These are phyloP conservation scores for Pistacia integerrima DNA, from an alignment of 345 rosid species.

Conservation along the genomic window DNA sequence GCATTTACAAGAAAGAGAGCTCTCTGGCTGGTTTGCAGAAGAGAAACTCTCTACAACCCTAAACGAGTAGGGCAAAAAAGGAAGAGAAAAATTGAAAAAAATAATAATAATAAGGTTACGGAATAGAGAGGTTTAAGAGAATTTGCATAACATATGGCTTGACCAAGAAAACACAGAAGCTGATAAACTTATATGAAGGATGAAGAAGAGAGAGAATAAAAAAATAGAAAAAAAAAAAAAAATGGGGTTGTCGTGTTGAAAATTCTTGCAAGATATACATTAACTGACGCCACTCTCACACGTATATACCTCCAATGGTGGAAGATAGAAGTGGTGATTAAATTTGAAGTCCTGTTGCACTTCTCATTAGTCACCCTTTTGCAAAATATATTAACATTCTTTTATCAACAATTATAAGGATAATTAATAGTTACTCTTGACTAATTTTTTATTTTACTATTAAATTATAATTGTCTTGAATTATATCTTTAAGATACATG, in stretches of 20 bases:
- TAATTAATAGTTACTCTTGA: too few species aligned
- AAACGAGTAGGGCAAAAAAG: slow-evolving; percentile 52
- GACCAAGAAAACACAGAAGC: not conserved
- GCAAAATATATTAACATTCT: too few species aligned
- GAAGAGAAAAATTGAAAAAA: not conserved
- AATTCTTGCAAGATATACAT: slow-evolving; percentile 37
- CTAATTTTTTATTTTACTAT: too few species aligned
- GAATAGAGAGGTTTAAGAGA: not conserved
- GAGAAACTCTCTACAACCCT: slow-evolving; percentile 41
- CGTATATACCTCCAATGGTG: too few species aligned
- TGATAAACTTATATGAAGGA: slow-evolving; percentile 8
- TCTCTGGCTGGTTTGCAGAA: not conserved
- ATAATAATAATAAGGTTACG: too few species aligned
- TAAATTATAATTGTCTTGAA: too few species aligned
- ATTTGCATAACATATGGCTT: not conserved
- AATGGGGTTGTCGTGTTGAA: slow-evolving; percentile 19
- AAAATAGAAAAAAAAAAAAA: too few species aligned
- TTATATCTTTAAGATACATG: too few species aligned
- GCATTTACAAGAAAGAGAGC: slow-evolving; percentile 29
- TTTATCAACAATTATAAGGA: too few species aligned
- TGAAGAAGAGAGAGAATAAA: not conserved
- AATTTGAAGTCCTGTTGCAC: too few species aligned
- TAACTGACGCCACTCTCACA: slow-evolving; percentile 19
- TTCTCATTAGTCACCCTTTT: too few species aligned
- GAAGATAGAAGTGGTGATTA: too few species aligned